Evolutionary conservation across 257 asterid species (phyloP).

Genomic region (Fraxinus pennsylvanica): DNA sequence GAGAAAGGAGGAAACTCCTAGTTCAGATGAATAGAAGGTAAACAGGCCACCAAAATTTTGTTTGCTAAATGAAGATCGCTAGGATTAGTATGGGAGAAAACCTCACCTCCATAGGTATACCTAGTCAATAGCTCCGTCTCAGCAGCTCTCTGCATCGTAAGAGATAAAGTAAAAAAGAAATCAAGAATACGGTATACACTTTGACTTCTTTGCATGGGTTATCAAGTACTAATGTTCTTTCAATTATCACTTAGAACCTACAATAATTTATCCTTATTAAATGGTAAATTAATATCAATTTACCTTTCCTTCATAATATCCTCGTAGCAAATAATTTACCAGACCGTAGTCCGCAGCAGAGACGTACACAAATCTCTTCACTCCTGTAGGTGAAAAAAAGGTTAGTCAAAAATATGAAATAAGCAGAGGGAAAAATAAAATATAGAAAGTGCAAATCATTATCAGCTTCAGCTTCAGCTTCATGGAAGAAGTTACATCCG

Average conservation of each 20-base stretch:
- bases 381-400: constrained; percentile 42
- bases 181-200: neutral
- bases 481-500: neutral
- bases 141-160: constrained; percentile 79
- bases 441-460: neutral
- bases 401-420: neutral
- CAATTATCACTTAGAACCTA: neutral
- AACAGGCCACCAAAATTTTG: neutral
- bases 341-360: constrained; percentile 91
- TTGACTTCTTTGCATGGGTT: neutral
- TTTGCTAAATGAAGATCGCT: neutral
- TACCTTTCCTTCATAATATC: constrained; percentile 88
- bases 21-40: neutral
- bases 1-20: neutral
- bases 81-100: constrained; percentile 1
- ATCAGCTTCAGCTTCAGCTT: neutral
- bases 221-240: neutral
- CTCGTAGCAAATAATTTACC: constrained; percentile 60
- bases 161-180: constrained; percentile 6
- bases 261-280: neutral
- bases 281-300: neutral
- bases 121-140: constrained; percentile 85
- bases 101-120: constrained; percentile 90
- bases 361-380: constrained; percentile 70
- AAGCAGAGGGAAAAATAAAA: neutral